Base-by-base conservation (phyloP, 2,329 filamentous ascomycete genomes). In the Spiromastix sp. region DNA sequence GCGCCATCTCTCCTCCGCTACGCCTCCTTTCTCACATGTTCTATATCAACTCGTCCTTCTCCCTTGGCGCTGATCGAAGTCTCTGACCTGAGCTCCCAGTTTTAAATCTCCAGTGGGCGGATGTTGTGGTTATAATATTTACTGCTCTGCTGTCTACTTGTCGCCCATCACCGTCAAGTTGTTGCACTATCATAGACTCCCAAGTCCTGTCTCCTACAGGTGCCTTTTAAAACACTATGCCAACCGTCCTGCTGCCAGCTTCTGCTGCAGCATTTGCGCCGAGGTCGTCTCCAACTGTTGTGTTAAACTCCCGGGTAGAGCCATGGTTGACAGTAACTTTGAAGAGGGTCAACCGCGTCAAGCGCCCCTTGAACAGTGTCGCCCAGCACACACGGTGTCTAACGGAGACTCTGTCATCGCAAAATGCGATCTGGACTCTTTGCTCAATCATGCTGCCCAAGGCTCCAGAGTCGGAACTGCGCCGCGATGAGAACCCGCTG, bases 241-340 rank as follows among this genome's bases (percentile, higher is more conserved):
- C 86, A 59, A 82, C 86, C 55, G 81, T 91, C 71, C 72, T 98
- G 60, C 71, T 98, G 51, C 91, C 91, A 50, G 89, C 89, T 44
- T 96, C 91, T 53, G 91, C 91, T 48, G 86, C 87, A 43, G 89
- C 91, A 54, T 98, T 96, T 69, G 89, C 89, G 51, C 89, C 89
- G 50, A 77, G 91, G 54, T 85, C 85, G 32, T 86, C 85, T 17
- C 89, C 93, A 61, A 96, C 93, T 59, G 85, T 98, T 49, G 91
- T 98, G 41, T 71, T 98, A 52, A 83, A 80, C 55, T 81, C 81
- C 58, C 93, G 91, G 68, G 78, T 93, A 54, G 87, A 95, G 67
- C 83, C 86, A 41, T 98, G 91, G 91, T 74, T 96, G 63, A 98
- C 91, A 22, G 84, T 87, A 57, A 94, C 87, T 8, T 72, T 98